phyloP scores from a whole-genome alignment of 1,284 basidiomycete species.

The Cutaneotrichosporon cyanovorans region DNA sequence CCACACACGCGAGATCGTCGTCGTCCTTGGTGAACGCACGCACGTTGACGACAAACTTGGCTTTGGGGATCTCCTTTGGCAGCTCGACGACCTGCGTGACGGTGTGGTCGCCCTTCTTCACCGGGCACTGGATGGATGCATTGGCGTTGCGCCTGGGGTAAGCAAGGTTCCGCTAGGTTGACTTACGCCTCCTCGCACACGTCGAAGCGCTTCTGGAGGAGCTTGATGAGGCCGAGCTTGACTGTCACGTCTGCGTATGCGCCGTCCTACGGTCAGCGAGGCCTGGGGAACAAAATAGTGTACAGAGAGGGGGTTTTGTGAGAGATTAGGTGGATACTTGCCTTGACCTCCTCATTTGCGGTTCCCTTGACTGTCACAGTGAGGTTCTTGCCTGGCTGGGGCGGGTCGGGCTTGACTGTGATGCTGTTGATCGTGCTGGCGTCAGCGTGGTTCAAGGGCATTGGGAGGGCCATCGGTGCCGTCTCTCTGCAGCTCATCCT shows the following conservation, averaged over 20 bases:
- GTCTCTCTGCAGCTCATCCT: no score
- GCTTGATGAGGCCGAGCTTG: constrained; percentile 79
- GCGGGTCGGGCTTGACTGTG: constrained; percentile 41
- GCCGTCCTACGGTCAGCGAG: constrained; percentile 62
- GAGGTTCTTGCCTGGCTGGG: constrained; percentile 55
- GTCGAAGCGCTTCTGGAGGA: constrained; percentile 73
- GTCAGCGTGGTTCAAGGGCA: not conserved
- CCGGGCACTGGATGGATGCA: constrained; percentile 44
- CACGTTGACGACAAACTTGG: constrained; percentile 74
- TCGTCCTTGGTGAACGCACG: constrained; percentile 69
- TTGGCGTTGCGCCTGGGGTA: constrained; percentile 28
- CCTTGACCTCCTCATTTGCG: constrained; percentile 59
- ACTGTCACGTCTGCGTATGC: constrained; percentile 78
- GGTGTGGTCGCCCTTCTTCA: constrained; percentile 60
- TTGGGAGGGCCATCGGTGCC: no score
- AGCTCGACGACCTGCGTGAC: constrained; percentile 72
- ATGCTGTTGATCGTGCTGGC: constrained; percentile 53
- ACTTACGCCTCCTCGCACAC: constrained; percentile 88
- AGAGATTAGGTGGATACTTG: constrained; percentile 40
- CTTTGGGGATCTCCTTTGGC: constrained; percentile 81
- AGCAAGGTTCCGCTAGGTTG: not conserved
- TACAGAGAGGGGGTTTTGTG: not conserved
- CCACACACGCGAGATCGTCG: constrained; percentile 69
- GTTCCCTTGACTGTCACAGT: constrained; percentile 67
- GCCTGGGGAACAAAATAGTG: not conserved